Base-by-base conservation (phyloP, 1,139 yeast genomes). In the Diutina catenulata region DNA sequence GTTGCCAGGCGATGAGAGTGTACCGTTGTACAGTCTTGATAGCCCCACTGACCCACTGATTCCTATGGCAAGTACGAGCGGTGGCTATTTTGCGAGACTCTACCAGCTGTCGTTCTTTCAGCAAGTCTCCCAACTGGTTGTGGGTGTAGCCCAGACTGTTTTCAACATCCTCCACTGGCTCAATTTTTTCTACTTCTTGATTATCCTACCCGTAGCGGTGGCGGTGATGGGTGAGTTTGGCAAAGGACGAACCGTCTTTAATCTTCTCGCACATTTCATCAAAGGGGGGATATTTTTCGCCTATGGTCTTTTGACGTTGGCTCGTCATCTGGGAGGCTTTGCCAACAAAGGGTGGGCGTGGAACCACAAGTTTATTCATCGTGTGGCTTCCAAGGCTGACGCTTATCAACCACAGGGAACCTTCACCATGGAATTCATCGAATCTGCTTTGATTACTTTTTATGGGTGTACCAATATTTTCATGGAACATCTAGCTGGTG, bases 231-330 rank as follows among this genome's bases (percentile, higher is more conserved):
- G 70, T 40, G 53, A 80, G 28, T 57, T 86, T 48, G 97, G 95
- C 25, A 60, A 72, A 56, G 87, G 74, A 5, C 54, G 51, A 20
- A 62, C 65, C 18, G 78, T 87, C 5, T 91, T 82, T 60, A 87
- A 84, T 51, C 60, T 91, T 39, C 68, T 88, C 43, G 98, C 98
- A 2, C 98, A 91, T 57, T 84, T 86, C 67, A 88, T 91, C 55
- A 91, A 91, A 58, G 98, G 98, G 42, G 93, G 93, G n/a, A 91
- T 91, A 3, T 88, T 91, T 55, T 69, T 86, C 45, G 49, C 70
- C 3, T 64, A 81, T 38, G 98, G 98, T 9, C 44, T 88, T 6
- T 56, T 87, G 13, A 71, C 94, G 14, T 65, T 91, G 37, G 81
- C 87, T 2, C 74, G 97, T 48, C 88, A 84, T 56, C 75, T 87